A percentile compares a stretch with the other conserved stretches of the same genome.
phyloP scores from a whole-genome alignment of 129 eudicot species.

The Chrysanthemum lavandulifolium region DNA sequence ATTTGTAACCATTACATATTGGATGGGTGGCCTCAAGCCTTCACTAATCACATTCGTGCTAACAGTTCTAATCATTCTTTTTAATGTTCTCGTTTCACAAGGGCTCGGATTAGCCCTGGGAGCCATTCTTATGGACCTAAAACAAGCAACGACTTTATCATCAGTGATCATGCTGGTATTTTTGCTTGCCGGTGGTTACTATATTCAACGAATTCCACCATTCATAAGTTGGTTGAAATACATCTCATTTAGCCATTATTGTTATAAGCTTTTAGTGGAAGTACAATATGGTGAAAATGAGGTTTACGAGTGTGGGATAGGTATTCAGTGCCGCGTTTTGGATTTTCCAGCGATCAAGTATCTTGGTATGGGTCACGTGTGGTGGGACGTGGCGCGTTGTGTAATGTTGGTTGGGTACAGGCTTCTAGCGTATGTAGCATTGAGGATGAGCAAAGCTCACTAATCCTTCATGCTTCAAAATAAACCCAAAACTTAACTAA shows the following conservation, averaged over 20 bases:
- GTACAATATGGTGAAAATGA: constrained; percentile 65
- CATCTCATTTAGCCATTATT: constrained; percentile 79
- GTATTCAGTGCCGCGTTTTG: constrained; percentile 45
- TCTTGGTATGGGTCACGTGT: constrained; percentile 54
- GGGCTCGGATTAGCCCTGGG: constrained; percentile 95
- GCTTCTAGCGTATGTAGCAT: constrained; percentile 77
- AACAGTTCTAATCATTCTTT: constrained; percentile 66
- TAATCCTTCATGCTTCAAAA: constrained; percentile 28
- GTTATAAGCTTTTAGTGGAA: constrained; percentile 76
- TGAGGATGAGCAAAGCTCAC: constrained; percentile 60
- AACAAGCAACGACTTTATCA: constrained; percentile 80
- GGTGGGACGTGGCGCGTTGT: constrained; percentile 76
- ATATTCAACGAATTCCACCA: constrained; percentile 74
- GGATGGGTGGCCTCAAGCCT: constrained; percentile 96
- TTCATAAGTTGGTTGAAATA: constrained; percentile 84
- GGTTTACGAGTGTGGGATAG: constrained; percentile 64
- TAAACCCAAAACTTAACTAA: constrained; percentile 13
- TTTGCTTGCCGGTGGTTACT: constrained; percentile 82
- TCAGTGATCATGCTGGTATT: constrained; percentile 89
- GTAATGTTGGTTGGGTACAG: constrained; percentile 83
- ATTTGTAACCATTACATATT: constrained; percentile 63
- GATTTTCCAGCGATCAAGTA: constrained; percentile 69
- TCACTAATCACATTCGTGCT: constrained; percentile 57
- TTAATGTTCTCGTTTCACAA: constrained; percentile 91
- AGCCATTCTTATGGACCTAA: constrained; percentile 82